Evolutionary conservation across 2,329 filamentous ascomycete species (phyloP), one percentile per base, ranked within the genome.

Genomic region (Zalaria obscura): DNA sequence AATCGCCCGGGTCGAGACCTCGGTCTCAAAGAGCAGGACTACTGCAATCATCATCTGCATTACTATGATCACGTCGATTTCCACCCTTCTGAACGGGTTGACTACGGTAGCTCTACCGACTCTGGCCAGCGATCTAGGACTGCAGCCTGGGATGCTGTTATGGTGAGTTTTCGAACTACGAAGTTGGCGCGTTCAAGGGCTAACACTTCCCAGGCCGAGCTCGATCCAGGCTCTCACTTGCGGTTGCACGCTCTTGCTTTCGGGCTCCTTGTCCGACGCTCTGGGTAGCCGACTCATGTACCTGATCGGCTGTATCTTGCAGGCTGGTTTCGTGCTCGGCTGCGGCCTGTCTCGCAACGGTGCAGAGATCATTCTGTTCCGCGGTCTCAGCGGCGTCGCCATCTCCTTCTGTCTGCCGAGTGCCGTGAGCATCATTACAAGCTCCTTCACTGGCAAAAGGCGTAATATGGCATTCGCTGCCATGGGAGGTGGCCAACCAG

Each of bases 391-490:
- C 8, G 46, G 46, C 27, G 39, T 48, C 10, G 40, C 46, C 7
- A 38, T 43, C n/a, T 46, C 44, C 5, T 40, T 48, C 25, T 48
- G 44, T 27, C 35, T 73, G 6, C 69, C 71, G 0, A 65, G 65
- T 0, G 64, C 68, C 0, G 65, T 74, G 0, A 62, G 61, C 37
- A 63, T 73, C 38, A 64, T 74, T 43, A 68, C 68, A 0, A 60
- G 56, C 29, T 64, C 61, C 1, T 64, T 71, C 27, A 63, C 66
- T 1, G 70, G 69, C 1, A 63, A 61, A 45, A 52, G 58, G 25
- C 58, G 71, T 3, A 74, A 75, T 45, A 55, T 72, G 6, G 70
- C 63, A 0, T 73, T 75, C 47, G 64, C 69, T 0, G 63, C 60
- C 7, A 57, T 73, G 48, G 70, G 72, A 2, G 60, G 63, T 7